phyloP scores from a whole-genome alignment of 192 early-diverging fungal genomes.

The Kickxella alabastrina region DNA sequence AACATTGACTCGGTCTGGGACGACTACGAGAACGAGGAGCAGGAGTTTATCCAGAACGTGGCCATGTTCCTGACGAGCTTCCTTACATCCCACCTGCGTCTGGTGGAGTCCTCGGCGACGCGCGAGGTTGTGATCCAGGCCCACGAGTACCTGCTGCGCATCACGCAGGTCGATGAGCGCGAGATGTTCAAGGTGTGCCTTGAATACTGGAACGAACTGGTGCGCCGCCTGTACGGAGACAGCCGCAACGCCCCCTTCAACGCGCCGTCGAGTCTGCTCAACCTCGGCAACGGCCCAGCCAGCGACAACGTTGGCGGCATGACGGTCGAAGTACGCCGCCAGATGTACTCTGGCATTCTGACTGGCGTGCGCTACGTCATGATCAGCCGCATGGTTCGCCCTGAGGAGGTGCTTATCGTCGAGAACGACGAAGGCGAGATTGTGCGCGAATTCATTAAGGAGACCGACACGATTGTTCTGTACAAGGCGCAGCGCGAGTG shows the following conservation, averaged over 20 bases:
- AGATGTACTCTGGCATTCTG: constrained; percentile 81
- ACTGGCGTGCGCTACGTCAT: constrained; percentile 86
- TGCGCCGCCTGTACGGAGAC: constrained; percentile 87
- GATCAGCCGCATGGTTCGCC: constrained; percentile 99
- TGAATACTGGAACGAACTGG: constrained; percentile 96
- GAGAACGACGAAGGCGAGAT: constrained; percentile 99
- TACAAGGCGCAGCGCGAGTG: constrained; percentile 99
- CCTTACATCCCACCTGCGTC: constrained; percentile 74
- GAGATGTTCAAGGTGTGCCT: constrained; percentile 98
- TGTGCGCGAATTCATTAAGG: constrained; percentile 95
- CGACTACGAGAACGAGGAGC: constrained; percentile 78
- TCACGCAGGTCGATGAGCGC: constrained; percentile 89
- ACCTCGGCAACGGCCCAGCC: constrained; percentile 42
- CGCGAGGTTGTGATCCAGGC: constrained; percentile 64
- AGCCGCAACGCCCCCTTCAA: constrained; percentile 46
- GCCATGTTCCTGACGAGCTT: constrained; percentile 89
- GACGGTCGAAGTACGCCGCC: constrained; percentile 59
- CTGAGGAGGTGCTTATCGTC: constrained; percentile 96
- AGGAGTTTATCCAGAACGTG: constrained; percentile 96
- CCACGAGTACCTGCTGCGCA: constrained; percentile 86
- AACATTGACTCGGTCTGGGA: constrained; percentile 82
- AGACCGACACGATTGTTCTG: constrained; percentile 94
- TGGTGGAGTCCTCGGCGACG: constrained; percentile 55
- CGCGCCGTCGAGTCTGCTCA: constrained; percentile 23
- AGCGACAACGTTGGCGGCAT: constrained; percentile 14